Evolutionary conservation across 75 land plant species (phyloP), one percentile per base, ranked within the genome.

Genomic region (Pinus tabuliformis): DNA sequence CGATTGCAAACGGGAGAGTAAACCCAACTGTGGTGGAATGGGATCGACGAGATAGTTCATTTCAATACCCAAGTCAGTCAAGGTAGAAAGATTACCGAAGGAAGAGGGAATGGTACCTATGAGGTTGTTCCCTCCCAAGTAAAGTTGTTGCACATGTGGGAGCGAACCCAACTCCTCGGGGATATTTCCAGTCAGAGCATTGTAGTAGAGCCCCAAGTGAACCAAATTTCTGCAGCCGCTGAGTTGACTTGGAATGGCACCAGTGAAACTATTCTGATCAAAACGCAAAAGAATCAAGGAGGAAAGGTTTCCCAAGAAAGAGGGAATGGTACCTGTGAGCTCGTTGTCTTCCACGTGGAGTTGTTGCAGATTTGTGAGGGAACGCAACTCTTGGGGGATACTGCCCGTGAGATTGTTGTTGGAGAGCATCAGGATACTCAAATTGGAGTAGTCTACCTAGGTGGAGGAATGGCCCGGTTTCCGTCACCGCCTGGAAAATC

Each of bases 21-120:
- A 20, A 71, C 79, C 71, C 2, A 83, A 36, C 8, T 76, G 75
- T 26, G 57, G 59, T 15, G 87, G 87, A 33, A 82, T 66, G 59
- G 56, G 60, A 39, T 78, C 84, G 30, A 58, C 57, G 54, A 78
- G 74, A 9, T 58, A 28, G 54, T 81, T 81, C 4, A 42, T 30
- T n/a, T 58, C 52, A 24, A 80, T 57, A 54, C 62, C 65, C 20
- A 80, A 4, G 45, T 30, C 57, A 13, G 21, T 52, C 78, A 81
- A 59, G 52, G 28, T 52, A 15, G 81, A 28, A 13, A 57, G 61
- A 14, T 58, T 57, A 45, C 75, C 85, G 3, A 83, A n/a, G 24
- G 72, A 59, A 21, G 33, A 26, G 15, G 85, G 83, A 20, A 83
- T 71, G 45, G 15, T 7, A 2, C 78, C 82, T 6, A 15, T 76